Evolutionary conservation across 164 flowering plant genomes (phyloP), one percentile per base, ranked within the genome.

Genomic region (Piper longum): DNA sequence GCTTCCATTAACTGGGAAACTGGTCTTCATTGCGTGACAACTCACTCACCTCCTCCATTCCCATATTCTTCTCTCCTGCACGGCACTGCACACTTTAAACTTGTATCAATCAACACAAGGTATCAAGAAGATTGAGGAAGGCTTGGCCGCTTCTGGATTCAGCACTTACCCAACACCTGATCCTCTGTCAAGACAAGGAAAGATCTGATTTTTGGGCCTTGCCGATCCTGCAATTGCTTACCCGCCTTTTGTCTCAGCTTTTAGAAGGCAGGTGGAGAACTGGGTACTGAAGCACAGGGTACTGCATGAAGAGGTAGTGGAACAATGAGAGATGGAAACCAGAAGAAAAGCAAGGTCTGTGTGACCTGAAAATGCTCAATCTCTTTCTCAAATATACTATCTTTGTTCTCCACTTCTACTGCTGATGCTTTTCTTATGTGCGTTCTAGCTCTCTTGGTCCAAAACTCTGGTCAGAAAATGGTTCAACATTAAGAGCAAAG

Each of bases 331-430:
- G 96, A 88, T 82, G 98, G 72, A 64, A 88, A 76, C 78, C 70
- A 78, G 66, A 86, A 86, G 86, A 89, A 85, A 80, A 86, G 85
- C 89, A 92, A 89, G 95, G 93, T 87, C 68, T 74, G 66, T n/a
- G 4, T 26, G 41, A 26, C 1, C 36, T n/a, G 16, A 52, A 51
- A 14, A 51, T 12, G 52, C 52, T 48, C 52, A 48, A 1, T 51
- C 5, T 18, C 5, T 18, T 17, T 19, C 52, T 48, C 41, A 16
- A 39, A 59, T 48, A 64, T 55, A 41, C 17, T 63, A 5, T 43
- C 4, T 36, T 67, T 17, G 40, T 39, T 7, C 64, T 11, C 16
- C 60, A 41, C 41, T 16, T 60, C 17, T 16, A 12, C 3, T 12
- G 14, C 52, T 59, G 13, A 39, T 6, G 43, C 16, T 18, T 60